Conservation (phyloP, 495 filamentous ascomycete species). For the Pyrenopolyporus hunteri region DNA sequence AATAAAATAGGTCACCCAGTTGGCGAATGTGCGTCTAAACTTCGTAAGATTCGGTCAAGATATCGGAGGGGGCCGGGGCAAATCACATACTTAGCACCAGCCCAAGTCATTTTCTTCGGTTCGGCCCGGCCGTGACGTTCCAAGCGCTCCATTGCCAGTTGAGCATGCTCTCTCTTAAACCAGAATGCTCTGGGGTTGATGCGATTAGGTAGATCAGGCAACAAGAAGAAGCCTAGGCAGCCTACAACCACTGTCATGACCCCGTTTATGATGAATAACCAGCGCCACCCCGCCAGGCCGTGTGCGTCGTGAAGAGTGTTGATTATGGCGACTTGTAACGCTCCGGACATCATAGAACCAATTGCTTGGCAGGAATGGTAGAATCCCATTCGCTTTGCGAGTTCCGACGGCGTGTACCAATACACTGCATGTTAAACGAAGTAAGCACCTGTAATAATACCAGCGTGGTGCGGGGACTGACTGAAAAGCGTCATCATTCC, state of each 20-base stretch:
- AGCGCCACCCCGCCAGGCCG: constrained; percentile 62
- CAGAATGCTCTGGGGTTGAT: constrained; percentile 49
- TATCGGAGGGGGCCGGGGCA: background rate
- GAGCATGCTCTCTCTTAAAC: constrained; percentile 41
- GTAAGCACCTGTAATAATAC: background rate
- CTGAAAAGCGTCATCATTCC: constrained; percentile 51
- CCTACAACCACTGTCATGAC: constrained; percentile 57
- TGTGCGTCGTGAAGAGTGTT: constrained; percentile 53
- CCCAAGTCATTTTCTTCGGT: constrained; percentile 47
- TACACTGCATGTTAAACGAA: constrained; percentile 30
- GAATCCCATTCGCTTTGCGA: constrained; percentile 51
- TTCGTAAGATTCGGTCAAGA: constrained; percentile 10
- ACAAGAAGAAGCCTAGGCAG: constrained; percentile 54
- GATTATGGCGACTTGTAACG: constrained; percentile 61
- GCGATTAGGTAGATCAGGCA: constrained; percentile 56
- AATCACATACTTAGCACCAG: constrained; percentile 38
- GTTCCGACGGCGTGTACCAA: constrained; percentile 48
- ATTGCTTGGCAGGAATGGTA: constrained; percentile 51
- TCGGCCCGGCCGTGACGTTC: constrained; percentile 45
- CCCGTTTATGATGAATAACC: constrained; percentile 60
- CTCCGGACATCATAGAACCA: constrained; percentile 50
- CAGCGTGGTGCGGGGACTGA: constrained; percentile 10
- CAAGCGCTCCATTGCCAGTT: constrained; percentile 41
- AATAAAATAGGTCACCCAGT: constrained; percentile 48
- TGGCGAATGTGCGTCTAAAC: constrained; percentile 41